Percentiles rank a stretch among this genome's conserved stretches.
Conservation (phyloP, 306 rosid genomes). For the Amphicarpaea edgeworthii region DNA sequence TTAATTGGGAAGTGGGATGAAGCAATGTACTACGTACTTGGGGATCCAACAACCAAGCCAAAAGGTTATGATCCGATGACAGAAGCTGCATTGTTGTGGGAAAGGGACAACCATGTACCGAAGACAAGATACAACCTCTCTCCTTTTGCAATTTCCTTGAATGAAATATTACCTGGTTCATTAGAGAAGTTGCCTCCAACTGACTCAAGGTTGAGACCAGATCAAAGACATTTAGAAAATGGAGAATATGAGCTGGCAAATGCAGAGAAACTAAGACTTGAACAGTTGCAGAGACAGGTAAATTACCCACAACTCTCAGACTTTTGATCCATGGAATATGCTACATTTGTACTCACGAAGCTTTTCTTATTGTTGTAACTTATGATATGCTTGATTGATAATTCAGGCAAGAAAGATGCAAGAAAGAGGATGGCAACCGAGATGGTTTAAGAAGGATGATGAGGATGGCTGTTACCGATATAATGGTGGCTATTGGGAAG, state of each 20-base stretch:
- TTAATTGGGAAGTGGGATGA: slow-evolving; percentile 97
- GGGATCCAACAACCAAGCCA: slow-evolving; percentile 93
- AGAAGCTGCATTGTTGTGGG: slow-evolving; percentile 95
- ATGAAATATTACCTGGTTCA: slow-evolving; percentile 84
- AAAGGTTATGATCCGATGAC: slow-evolving; percentile 99
- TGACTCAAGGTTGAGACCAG: slow-evolving; percentile 98
- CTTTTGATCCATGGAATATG: slow-evolving; percentile 6
- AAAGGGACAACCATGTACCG: slow-evolving; percentile 67
- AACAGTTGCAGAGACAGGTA: slow-evolving; percentile 99
- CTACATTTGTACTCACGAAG: background rate
- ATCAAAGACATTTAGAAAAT: slow-evolving; percentile 93
- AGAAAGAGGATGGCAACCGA: slow-evolving; percentile 98
- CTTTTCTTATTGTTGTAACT: slow-evolving; percentile 16
- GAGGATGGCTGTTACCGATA: slow-evolving; percentile 91
- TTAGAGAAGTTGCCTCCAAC: slow-evolving; percentile 83
- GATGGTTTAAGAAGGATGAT: slow-evolving; percentile 88
- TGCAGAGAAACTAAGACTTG: slow-evolving; percentile 94
- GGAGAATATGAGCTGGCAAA: slow-evolving; percentile 95
- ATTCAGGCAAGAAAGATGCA: slow-evolving; percentile 95
- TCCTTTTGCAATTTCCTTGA: slow-evolving; percentile 89
- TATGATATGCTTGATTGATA: slow-evolving; percentile 24
- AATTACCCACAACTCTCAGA: background rate
- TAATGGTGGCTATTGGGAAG: slow-evolving; percentile 93
- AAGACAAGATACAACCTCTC: slow-evolving; percentile 97
- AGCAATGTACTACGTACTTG: slow-evolving; percentile 97